phyloP scores from a whole-genome alignment of 352 stramenopile species.

The Phytophthora nicotianae region DNA sequence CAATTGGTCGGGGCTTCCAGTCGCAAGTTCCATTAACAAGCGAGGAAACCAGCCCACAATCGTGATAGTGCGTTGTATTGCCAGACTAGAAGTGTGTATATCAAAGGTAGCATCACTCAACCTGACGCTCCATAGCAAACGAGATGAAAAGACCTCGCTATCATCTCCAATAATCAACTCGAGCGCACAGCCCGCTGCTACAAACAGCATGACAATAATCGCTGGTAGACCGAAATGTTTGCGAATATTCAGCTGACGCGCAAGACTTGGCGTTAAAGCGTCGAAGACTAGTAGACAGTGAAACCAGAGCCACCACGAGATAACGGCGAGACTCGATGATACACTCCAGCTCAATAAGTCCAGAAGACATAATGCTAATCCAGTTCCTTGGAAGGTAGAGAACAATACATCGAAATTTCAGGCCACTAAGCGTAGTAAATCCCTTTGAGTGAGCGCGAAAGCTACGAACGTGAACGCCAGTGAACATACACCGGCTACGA shows the following conservation, averaged over 20 bases:
- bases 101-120: constrained; percentile 8
- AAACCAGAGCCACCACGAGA: constrained; percentile 57
- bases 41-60: constrained; percentile 31
- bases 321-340: constrained; percentile 33
- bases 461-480: constrained; percentile 10
- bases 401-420: constrained; percentile 36
- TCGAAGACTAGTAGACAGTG: constrained; percentile 54
- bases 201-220: constrained; percentile 15
- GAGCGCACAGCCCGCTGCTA: constrained; percentile 3
- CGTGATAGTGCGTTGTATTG: constrained; percentile 28
- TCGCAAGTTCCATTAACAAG: constrained; percentile 12
- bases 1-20: constrained; percentile 20
- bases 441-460: constrained; percentile 19
- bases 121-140: constrained; percentile 16
- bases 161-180: constrained; percentile 9
- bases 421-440: constrained; percentile 20
- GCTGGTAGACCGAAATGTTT: constrained; percentile 21
- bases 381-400: constrained; percentile 23
- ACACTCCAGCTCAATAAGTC: constrained; percentile 42
- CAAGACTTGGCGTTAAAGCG: constrained; percentile 43
- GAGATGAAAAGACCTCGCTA: constrained; percentile 19
- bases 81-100: constrained; percentile 17
- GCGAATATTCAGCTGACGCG: constrained; percentile 12
- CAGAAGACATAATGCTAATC: constrained; percentile 31
- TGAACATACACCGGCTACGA: constrained; percentile 7